Base-by-base conservation (phyloP, 169 alveolate species). In the Babesia ovis region DNA sequence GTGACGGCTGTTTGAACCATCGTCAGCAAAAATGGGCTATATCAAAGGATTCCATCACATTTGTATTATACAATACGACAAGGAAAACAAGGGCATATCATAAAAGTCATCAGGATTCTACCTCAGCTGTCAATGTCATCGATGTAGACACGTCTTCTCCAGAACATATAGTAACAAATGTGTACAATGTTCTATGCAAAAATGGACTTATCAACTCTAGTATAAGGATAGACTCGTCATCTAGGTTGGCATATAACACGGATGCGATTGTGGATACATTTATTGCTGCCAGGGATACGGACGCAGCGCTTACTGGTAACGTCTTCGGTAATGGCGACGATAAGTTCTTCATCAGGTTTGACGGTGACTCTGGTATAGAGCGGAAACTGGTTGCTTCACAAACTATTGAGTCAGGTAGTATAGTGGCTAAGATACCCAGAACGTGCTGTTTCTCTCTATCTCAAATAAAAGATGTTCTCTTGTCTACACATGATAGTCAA, bases 301-400 rank as follows among this genome's bases (percentile, higher is more conserved):
- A 79, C 58, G 4, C 16, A 12, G 51, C 39, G 23, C 60, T 79
- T 4, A 43, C 59, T n/a, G 74, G 62, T 41, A 79, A 68, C n/a
- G 4, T 46, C 14, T 35, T 23, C 16, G 54, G 22, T n/a, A 61
- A 23, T 3, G 12, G 23, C 3, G 25, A 29, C 4, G 46, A 29
- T 25, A 25, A 43, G 34, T 34, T 12, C 2, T 68, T 68, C 23
- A 6, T 35, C 6, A 58, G 83, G 29, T 79, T 79, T 35, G 74
- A 59, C 11, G 87, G 87, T 20, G 87, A 79, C 60, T 61, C 68
- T 16, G 87, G 74, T 9, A 46, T 16, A 8, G 87, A 79, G 43
- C 54, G 53, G 18, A 23, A 16, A 41, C 27, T 69, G 14, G 56
- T 68, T 0, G 64, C 70, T 32, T 37, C 27, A 61, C 18, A 25